Evolutionary conservation across 495 filamentous ascomycete genomes (phyloP), one percentile per base, ranked within the genome.

Genomic region (Hypomontagnella submonticulosa): DNA sequence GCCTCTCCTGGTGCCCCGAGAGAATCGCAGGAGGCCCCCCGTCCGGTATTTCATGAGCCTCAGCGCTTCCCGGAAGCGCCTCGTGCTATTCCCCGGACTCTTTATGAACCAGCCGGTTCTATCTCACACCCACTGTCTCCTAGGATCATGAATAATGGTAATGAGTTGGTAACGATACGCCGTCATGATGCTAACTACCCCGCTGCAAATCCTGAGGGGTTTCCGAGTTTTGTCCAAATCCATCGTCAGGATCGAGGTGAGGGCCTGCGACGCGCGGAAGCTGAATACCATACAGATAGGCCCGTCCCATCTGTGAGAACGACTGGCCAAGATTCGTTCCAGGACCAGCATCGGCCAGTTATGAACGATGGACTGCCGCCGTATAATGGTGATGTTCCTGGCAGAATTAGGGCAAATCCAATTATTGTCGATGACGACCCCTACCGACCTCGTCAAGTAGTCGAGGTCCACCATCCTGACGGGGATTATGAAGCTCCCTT

Each of bases 391-490:
- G 61, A 64, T 37, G 43, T 32, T 18, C 46, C 69, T 57, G 20
- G 34, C 63, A 70, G 71, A 32, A 57, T 47, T 11, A 70, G 69
- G 36, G 66, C 62, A 47, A 44, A 69, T 48, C 71, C 62, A 6
- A 54, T 71, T 19, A 9, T 73, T 30, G 49, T 72, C 38, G 57
- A 61, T 59, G 53, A 53, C 18, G 18, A 63, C 15, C 13, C 13
- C 30, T 48, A 34, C 34, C 57, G 51, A 44, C 65, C 65, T 57
- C 68, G 65, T 52, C 65, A 66, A 52, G 64, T 73, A 47, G 54
- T 73, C 27, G 67, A 66, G 56, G 46, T 67, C 41, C 71, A 58
- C 9, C 48, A 58, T 40, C 65, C 58, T 30, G 54, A 34, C 47
- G 46, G 44, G 18, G 61, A 50, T 15, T 52, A 55, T 33, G 55